Evolutionary conservation across 768 basidiomycete genomes (phyloP).

Genomic region (Mycena latifolia): DNA sequence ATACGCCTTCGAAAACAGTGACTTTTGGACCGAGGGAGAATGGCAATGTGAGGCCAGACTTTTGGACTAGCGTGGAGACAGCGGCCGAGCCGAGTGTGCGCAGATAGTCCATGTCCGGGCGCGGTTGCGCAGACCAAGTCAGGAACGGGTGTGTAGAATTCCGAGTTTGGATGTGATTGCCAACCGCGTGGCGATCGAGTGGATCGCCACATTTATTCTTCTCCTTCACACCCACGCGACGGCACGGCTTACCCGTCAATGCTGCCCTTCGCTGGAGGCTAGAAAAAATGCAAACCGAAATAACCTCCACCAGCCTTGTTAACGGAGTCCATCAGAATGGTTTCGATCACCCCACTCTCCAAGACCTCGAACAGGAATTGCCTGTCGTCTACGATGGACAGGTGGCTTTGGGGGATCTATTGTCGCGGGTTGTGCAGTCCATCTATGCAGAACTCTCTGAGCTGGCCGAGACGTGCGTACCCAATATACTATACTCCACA

Average conservation of each 20-base stretch:
- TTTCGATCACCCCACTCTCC: conserved; percentile 51
- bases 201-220: neutral
- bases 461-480: conserved; percentile 85
- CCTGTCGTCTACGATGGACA: conserved; percentile 82
- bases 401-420: conserved; percentile 76
- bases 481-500: conserved; percentile 5
- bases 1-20: conserved; percentile 77
- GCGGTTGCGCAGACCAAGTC: too few species aligned
- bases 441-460: conserved; percentile 89
- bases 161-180: neutral
- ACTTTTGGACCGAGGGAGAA: conserved; percentile 87
- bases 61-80: conserved; percentile 91
- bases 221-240: neutral
- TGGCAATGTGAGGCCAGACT: conserved; percentile 91
- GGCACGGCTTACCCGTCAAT: conserved; percentile 24
- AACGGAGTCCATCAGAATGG: conserved; percentile 46
- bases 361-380: conserved; percentile 79
- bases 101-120: conserved; percentile 78
- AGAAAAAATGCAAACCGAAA: conserved; percentile 25
- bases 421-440: conserved; percentile 82
- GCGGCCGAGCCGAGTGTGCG: conserved; percentile 87
- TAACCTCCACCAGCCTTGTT: conserved; percentile 22
- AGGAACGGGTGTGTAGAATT: too few species aligned
- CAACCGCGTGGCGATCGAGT: too few species aligned
- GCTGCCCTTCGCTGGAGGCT: conserved; percentile 15